Evolutionary conservation across 768 basidiomycete genomes (phyloP).

Genomic region (Pholiota conissans): DNA sequence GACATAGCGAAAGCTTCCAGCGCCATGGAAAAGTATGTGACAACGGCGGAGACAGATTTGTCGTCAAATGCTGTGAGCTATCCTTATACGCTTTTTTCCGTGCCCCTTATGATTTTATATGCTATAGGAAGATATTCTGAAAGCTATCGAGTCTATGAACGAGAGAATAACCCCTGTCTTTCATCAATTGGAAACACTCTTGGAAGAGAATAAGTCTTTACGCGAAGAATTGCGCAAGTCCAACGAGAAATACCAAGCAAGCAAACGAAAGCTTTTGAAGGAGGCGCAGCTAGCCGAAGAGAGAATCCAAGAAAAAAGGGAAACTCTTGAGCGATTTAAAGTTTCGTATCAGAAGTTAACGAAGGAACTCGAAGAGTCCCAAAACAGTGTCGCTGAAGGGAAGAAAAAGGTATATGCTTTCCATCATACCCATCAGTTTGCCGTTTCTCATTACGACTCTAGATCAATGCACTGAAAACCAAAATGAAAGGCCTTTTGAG

Average conservation of each 20-base stretch:
- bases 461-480: background rate
- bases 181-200: background rate
- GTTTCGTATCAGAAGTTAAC: background rate
- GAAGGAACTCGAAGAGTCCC: background rate
- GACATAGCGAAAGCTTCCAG: background rate
- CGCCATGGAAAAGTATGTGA: background rate
- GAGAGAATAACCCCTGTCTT: background rate
- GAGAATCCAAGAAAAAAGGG: background rate
- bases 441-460: background rate
- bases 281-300: background rate
- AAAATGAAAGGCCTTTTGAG: slow-evolving; percentile 3
- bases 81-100: background rate
- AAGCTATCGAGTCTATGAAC: background rate
- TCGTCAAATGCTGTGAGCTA: background rate
- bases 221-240: background rate
- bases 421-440: background rate
- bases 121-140: background rate
- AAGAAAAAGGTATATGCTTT: background rate
- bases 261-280: background rate
- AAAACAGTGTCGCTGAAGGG: background rate
- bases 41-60: background rate
- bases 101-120: background rate
- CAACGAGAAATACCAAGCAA: background rate
- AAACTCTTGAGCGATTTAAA: background rate
- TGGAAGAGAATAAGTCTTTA: background rate